phyloP scores from a whole-genome alignment of 1,139 yeast species.

The Pichia sp. region DNA sequence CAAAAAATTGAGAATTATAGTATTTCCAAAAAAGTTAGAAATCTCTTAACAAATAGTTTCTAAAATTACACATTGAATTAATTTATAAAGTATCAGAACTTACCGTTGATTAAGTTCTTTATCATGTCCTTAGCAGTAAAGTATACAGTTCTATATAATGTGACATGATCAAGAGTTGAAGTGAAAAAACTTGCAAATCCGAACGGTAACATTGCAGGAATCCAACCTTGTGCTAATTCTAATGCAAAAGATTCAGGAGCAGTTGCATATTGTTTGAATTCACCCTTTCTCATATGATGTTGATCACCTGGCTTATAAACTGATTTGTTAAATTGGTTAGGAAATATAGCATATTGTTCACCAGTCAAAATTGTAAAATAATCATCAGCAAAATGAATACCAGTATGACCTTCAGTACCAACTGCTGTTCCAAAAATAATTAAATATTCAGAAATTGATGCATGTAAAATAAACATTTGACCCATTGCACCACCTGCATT shows the following conservation, averaged over 20 bases:
- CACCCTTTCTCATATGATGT: slow-evolving; percentile 71
- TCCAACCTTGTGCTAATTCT: slow-evolving; percentile 98
- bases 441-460: slow-evolving; percentile 88
- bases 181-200: slow-evolving; percentile 78
- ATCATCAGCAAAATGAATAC: slow-evolving; percentile 93
- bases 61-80: background rate
- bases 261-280: slow-evolving; percentile 80
- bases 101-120: slow-evolving; percentile 46
- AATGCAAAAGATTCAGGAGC: slow-evolving; percentile 76
- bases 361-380: slow-evolving; percentile 88
- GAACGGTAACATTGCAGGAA: slow-evolving; percentile 95
- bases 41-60: no score
- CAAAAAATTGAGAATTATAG: no score
- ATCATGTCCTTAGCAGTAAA: slow-evolving; percentile 76
- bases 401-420: slow-evolving; percentile 95
- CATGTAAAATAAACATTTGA: slow-evolving; percentile 88
- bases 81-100: slow-evolving; percentile 16
- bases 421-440: slow-evolving; percentile 83
- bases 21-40: no score
- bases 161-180: slow-evolving; percentile 71
- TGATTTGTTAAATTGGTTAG: slow-evolving; percentile 56
- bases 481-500: slow-evolving; percentile 99
- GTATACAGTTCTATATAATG: slow-evolving; percentile 61
- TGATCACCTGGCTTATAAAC: slow-evolving; percentile 74
- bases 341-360: slow-evolving; percentile 63